phyloP scores from a whole-genome alignment of 1,284 basidiomycete species.

The Blastosporella zonata region DNA sequence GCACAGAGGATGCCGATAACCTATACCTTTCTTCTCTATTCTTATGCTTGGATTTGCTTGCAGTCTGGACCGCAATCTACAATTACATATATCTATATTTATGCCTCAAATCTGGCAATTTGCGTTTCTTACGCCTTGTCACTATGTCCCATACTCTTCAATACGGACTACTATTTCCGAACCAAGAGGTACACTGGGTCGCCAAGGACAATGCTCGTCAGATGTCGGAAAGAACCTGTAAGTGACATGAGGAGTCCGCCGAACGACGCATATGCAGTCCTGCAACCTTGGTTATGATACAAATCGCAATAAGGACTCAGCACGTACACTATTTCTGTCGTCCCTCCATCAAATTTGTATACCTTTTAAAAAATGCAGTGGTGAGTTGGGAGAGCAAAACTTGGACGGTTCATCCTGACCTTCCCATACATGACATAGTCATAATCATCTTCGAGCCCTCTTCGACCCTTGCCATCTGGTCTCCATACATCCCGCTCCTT shows the following conservation, averaged over 20 bases:
- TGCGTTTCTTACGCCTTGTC: neutral
- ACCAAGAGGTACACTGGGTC: slow-evolving; percentile 91
- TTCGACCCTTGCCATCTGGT: slow-evolving; percentile 81
- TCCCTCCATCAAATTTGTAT: slow-evolving; percentile 94
- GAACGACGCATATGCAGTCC: slow-evolving; percentile 94
- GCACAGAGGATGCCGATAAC: neutral
- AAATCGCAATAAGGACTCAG: slow-evolving; percentile 11
- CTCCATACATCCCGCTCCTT: slow-evolving; percentile 83
- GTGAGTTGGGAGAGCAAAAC: slow-evolving; percentile 5
- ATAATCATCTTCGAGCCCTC: slow-evolving; percentile 93
- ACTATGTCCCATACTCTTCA: neutral
- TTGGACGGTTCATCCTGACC: slow-evolving; percentile 41
- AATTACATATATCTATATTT: slow-evolving; percentile 14
- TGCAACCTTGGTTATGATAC: slow-evolving; percentile 29
- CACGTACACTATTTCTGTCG: slow-evolving; percentile 76
- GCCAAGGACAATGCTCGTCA: slow-evolving; percentile 89
- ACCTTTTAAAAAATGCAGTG: slow-evolving; percentile 51
- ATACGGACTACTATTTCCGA: slow-evolving; percentile 52
- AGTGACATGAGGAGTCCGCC: slow-evolving; percentile 96
- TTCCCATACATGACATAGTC: slow-evolving; percentile 99
- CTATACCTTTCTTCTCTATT: neutral
- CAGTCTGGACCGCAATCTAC: slow-evolving; percentile 7
- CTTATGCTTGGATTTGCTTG: slow-evolving; percentile 1
- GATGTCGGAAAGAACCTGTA: slow-evolving; percentile 89
- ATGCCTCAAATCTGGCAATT: slow-evolving; percentile 3